Evolutionary conservation across 2,329 filamentous ascomycete genomes (phyloP).

Genomic region (Diplodia sapinea): DNA sequence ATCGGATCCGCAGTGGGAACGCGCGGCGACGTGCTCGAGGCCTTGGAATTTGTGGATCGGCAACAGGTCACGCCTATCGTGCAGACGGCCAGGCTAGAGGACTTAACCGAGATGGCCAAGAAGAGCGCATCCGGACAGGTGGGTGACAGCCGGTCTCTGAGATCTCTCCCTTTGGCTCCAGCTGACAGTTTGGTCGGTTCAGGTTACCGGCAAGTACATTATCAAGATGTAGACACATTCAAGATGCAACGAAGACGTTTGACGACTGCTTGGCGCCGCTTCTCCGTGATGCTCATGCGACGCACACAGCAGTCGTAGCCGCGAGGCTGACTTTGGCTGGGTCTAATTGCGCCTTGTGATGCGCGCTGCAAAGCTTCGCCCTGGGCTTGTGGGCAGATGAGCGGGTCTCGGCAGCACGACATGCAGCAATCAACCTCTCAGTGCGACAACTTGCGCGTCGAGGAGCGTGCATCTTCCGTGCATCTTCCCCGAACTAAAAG

Average conservation of each 20-base stretch:
- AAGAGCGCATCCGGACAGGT: constrained; percentile 23
- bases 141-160: constrained; percentile 1
- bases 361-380: not conserved
- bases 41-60: constrained; percentile 33
- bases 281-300: constrained; percentile 1
- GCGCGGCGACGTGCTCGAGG: constrained; percentile 54
- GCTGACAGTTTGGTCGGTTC: not conserved
- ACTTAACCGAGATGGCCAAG: constrained; percentile 23
- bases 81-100: constrained; percentile 18
- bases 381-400: constrained; percentile 3
- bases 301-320: not conserved
- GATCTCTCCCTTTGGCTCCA: not conserved
- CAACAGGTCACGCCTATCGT: constrained; percentile 20
- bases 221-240: constrained; percentile 18
- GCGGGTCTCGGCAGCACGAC: constrained; percentile 7
- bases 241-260: constrained; percentile 7
- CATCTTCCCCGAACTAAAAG: not conserved
- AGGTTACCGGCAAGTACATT: constrained; percentile 25
- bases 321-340: constrained; percentile 13
- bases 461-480: constrained; percentile 1
- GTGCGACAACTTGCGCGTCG: constrained; percentile 13
- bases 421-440: not conserved
- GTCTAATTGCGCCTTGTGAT: constrained; percentile 14
- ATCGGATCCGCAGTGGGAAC: constrained; percentile 53
- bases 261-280: constrained; percentile 1